Evolutionary conservation across 306 rosid genomes (phyloP), one percentile per base, ranked within the genome.

Genomic region (Sesbania bispinosa): DNA sequence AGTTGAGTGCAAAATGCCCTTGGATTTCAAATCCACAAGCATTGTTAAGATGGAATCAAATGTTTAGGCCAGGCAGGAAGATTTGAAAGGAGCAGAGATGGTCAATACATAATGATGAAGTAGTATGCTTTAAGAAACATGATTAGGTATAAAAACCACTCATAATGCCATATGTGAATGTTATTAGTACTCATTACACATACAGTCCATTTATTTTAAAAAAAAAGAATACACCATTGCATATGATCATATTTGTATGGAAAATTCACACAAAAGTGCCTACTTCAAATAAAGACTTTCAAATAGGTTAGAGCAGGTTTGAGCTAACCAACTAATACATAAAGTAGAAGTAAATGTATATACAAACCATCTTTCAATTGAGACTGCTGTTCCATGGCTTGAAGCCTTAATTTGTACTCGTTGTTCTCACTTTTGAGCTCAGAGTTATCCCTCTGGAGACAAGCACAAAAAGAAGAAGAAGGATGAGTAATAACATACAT

Each of bases 361-460:
- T 27, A 62, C 82, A 23, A 73, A 89, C 96, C 92, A 73, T 86
- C 85, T 75, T 85, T 86, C 55, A 89, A 81, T 59, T 84, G 90
- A 5, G 86, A 87, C 20, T 86, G 88, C 42, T 86, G 88, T 41
- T 89, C 96, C 76, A 82, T 61, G 11, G 89, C 88, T 80, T 89
- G 92, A 76, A 89, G 86, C 54, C 89, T 86, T 58, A 86, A 82
- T 73, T 86, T 86, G 80, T 84, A 61, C 85, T 86, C 88, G 1
- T 57, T 89, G 71, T 86, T 89, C 81, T 89, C 82, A 55, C 48
- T 78, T 64, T 84, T 55, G 70, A 89, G 84, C 41, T 68, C 82
- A n/a, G 71, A 61, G n/a, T 77, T 55, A 21, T 89, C 86, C 73
- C 82, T 84, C 96, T 89, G 42, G n/a, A 62, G 23, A 54, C 43